phyloP scores from a whole-genome alignment of 1,139 yeast species.

The Schwanniomyces etchellsii region DNA sequence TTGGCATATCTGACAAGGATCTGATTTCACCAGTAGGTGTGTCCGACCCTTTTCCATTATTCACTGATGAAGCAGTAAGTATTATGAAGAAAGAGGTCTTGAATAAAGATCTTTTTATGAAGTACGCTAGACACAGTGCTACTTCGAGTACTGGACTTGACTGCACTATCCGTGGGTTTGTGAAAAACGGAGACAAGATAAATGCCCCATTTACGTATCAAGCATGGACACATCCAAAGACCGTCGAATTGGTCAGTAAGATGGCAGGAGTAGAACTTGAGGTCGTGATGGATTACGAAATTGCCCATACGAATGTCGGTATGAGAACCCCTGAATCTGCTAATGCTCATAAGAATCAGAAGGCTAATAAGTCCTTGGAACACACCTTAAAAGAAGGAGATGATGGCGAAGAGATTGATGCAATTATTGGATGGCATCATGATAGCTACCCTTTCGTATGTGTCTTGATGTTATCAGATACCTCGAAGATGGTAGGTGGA shows the following conservation, averaged over 20 bases:
- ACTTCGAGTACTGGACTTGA: conserved; percentile 17
- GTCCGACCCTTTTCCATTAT: conserved; percentile 23
- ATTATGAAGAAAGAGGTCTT: conserved; percentile 25
- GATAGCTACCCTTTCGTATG: conserved; percentile 25
- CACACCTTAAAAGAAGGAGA: conserved; percentile 1
- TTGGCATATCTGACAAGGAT: conserved; percentile 21
- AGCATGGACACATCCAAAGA: conserved; percentile 15
- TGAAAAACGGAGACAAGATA: conserved; percentile 6
- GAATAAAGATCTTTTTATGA: conserved; percentile 19
- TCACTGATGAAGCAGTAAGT: conserved; percentile 25
- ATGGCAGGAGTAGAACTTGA: conserved; percentile 16
- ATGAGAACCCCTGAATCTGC: not conserved
- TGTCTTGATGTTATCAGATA: conserved; percentile 27
- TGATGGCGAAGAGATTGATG: conserved; percentile 5
- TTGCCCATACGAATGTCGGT: conserved; percentile 21
- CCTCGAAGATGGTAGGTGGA: conserved; percentile 26
- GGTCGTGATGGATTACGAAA: conserved; percentile 17
- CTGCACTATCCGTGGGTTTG: conserved; percentile 25
- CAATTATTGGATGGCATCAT: conserved; percentile 21
- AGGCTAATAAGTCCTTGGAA: not conserved
- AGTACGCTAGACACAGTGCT: conserved; percentile 19
- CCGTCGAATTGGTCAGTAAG: conserved; percentile 14
- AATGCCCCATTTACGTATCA: conserved; percentile 19
- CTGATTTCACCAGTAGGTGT: conserved; percentile 22
- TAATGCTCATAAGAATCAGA: not conserved